Evolutionary conservation across 805 yeast species (phyloP).

Genomic region (Lipomyces sp.): DNA sequence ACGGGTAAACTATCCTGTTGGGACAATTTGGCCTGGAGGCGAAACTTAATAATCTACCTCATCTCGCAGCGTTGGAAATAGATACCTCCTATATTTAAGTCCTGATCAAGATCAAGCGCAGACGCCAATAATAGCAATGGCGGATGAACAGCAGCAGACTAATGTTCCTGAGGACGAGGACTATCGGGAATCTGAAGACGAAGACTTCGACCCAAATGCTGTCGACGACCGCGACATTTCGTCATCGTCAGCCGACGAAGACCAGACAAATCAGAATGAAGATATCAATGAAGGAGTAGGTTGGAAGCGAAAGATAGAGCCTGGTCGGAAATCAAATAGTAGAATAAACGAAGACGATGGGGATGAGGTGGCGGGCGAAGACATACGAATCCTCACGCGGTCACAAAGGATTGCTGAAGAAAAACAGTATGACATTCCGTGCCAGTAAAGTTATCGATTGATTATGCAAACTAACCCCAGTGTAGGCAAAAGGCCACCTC

Average conservation of each 20-base stretch:
- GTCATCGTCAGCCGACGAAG: constrained; percentile 24
- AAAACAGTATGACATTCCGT: constrained; percentile 10
- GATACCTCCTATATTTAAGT: no score
- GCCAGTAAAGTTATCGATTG: not conserved
- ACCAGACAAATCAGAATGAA: constrained; percentile 17
- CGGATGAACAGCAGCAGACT: constrained; percentile 1
- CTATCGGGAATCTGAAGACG: constrained; percentile 40
- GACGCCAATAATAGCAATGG: not conserved
- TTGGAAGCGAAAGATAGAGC: not conserved
- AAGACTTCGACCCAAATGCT: constrained; percentile 37
- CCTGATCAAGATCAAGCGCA: not conserved
- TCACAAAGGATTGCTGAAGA: constrained; percentile 29
- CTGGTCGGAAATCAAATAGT: not conserved
- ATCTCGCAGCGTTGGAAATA: no score
- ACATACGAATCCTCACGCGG: constrained; percentile 29
- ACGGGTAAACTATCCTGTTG: no score
- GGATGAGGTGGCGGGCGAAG: constrained; percentile 21
- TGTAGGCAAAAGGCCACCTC: constrained; percentile 8
- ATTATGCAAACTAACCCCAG: not conserved
- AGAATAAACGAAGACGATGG: constrained; percentile 6
- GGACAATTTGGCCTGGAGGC: no score
- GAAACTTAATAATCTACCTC: no score
- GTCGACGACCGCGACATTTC: constrained; percentile 19
- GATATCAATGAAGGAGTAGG: constrained; percentile 21
- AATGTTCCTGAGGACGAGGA: constrained; percentile 33